Conservation (phyloP, 1,284 basidiomycete genomes). For the Rhodotorula mucilaginosa region DNA sequence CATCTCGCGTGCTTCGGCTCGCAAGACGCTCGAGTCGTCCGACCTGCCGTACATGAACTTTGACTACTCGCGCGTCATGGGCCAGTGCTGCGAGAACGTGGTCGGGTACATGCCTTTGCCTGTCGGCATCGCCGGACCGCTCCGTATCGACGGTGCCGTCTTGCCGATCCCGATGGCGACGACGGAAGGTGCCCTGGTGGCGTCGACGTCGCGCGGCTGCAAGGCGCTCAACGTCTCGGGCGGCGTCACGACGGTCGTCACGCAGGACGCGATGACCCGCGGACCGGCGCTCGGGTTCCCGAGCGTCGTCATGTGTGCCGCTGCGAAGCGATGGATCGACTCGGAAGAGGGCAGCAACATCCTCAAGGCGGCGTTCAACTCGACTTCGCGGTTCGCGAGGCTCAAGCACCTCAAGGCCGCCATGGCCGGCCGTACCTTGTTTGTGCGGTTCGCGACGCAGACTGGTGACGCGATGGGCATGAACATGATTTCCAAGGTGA, state of each 20-base stretch:
- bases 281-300: constrained; percentile 98
- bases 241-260: constrained; percentile 90
- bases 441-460: constrained; percentile 89
- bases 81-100: constrained; percentile 99
- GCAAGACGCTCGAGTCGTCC: constrained; percentile 79
- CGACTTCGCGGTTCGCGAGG: constrained; percentile 85
- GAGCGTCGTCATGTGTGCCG: constrained; percentile 70
- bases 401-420: constrained; percentile 78
- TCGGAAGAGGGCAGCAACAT: constrained; percentile 73
- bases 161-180: constrained; percentile 98
- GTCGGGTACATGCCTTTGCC: constrained; percentile 96
- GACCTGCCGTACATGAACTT: constrained; percentile 81
- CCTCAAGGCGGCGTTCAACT: constrained; percentile 86
- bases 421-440: constrained; percentile 86
- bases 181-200: constrained; percentile 96
- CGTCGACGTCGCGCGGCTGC: constrained; percentile 94
- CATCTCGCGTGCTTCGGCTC: constrained; percentile 83
- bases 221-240: constrained; percentile 96
- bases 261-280: constrained; percentile 94
- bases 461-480: constrained; percentile 99
- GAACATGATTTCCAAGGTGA: constrained; percentile 75
- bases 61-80: constrained; percentile 91
- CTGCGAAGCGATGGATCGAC: constrained; percentile 85
- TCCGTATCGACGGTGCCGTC: constrained; percentile 81
- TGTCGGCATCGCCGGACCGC: constrained; percentile 92